Percentiles rank a stretch among this genome's conserved stretches.
Evolutionary conservation across 148 eudicot genomes (phyloP).

Genomic region (Vaccinium darrowii): DNA sequence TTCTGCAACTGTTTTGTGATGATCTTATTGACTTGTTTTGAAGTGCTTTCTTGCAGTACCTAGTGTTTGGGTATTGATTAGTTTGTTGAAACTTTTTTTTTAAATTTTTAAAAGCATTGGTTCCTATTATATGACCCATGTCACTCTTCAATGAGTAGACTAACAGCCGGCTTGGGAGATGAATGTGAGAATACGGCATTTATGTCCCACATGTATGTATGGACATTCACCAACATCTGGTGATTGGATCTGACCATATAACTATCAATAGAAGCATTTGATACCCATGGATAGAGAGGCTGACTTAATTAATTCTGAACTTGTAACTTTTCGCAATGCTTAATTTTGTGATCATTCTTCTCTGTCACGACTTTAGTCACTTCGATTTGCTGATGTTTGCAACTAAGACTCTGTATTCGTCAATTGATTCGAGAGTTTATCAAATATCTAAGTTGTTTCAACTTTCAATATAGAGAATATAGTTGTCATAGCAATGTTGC

Average conservation of each 20-base stretch:
- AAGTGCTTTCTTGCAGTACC: background rate
- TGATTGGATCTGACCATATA: background rate
- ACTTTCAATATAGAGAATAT: background rate
- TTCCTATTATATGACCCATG: background rate
- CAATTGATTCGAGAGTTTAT: background rate
- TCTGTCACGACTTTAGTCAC: background rate
- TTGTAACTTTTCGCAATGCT: background rate
- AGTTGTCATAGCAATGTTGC: background rate
- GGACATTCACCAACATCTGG: background rate
- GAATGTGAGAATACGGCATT: background rate
- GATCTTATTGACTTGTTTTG: background rate
- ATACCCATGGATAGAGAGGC: background rate
- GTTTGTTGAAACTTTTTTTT: background rate
- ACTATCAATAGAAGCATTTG: background rate
- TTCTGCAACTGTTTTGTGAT: background rate
- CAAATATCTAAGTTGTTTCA: background rate
- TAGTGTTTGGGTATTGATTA: background rate
- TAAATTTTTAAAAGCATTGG: background rate
- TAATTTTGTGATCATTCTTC: background rate
- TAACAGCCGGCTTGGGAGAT: background rate
- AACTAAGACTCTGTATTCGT: background rate
- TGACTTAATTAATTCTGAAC: background rate
- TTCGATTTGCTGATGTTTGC: background rate
- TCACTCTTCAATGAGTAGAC: background rate
- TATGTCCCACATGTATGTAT: background rate